These are phyloP conservation scores for Rhynchospora pubera DNA, from an alignment of 176 grass and related monocot genomes.

Conservation along the genomic window DNA sequence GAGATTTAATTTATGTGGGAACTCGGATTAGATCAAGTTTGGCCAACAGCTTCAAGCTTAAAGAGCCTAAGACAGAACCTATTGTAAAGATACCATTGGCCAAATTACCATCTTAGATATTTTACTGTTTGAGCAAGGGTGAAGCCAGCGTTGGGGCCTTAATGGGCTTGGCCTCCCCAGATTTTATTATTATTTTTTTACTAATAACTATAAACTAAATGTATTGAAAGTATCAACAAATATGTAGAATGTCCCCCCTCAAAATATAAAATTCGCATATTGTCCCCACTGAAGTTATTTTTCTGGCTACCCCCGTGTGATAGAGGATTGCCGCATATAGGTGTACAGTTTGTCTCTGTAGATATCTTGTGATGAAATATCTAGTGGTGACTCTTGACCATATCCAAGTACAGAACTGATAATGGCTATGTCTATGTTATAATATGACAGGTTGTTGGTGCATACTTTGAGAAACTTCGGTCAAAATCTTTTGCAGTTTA, in stretches of 20 bases:
- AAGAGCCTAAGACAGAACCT: not conserved
- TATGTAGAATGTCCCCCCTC: too few relatives aligned
- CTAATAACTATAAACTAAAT: too few relatives aligned
- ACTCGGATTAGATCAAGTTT: not conserved
- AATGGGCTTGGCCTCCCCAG: too few relatives aligned
- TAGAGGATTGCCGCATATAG: not conserved
- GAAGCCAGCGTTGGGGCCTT: too few relatives aligned
- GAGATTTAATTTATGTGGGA: not conserved
- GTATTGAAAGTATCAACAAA: too few relatives aligned
- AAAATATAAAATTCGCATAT: too few relatives aligned
- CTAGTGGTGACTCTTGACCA: not conserved
- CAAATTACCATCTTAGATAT: not conserved
- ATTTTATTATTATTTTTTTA: too few relatives aligned
- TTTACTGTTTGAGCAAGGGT: not conserved
- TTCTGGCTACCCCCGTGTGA: not conserved
- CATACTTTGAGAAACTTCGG: conserved; percentile 85
- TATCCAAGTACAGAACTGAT: not conserved
- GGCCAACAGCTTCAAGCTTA: not conserved
- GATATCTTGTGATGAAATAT: not conserved
- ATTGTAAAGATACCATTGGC: not conserved
- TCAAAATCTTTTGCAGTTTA: conserved; percentile 99
- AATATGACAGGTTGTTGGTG: conserved; percentile 73
- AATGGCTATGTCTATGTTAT: not conserved
- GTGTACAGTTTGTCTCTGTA: conserved; percentile 4
- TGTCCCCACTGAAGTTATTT: too few relatives aligned